Evolutionary conservation across 805 yeast genomes (phyloP).

Genomic region (Sugiyamaella americana): DNA sequence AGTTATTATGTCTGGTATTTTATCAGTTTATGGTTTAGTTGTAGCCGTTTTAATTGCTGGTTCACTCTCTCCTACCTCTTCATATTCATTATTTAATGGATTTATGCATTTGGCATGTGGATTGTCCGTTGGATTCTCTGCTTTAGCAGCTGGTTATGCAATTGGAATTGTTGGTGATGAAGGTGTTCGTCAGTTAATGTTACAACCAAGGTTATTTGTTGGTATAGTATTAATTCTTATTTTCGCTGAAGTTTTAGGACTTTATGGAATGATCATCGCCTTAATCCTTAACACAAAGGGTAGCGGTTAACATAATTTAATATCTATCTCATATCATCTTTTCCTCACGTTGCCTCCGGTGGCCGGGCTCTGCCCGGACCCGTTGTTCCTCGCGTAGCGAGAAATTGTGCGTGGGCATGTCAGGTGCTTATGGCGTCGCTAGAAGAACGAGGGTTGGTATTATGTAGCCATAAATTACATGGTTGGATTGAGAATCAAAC

Average conservation of each 20-base stretch:
- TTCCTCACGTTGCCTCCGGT: not conserved
- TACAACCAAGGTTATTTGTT: constrained; percentile 81
- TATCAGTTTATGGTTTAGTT: constrained; percentile 94
- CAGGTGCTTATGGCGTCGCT: too few relatives aligned
- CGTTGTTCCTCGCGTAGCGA: too few relatives aligned
- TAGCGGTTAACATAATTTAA: constrained; percentile 37
- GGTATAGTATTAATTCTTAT: constrained; percentile 85
- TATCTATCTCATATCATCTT: not conserved
- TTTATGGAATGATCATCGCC: constrained; percentile 93
- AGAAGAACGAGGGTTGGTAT: too few relatives aligned
- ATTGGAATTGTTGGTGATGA: constrained; percentile 92
- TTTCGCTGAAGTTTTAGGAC: constrained; percentile 86
- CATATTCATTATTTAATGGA: constrained; percentile 89
- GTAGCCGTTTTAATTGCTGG: constrained; percentile 90
- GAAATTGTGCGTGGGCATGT: too few relatives aligned
- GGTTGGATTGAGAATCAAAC: too few relatives aligned
- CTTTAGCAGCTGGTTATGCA: constrained; percentile 94
- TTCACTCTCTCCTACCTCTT: constrained; percentile 68
- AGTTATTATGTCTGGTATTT: constrained; percentile 96
- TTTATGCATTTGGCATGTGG: constrained; percentile 98
- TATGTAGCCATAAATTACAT: too few relatives aligned
- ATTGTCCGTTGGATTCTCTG: constrained; percentile 90
- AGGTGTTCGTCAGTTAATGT: constrained; percentile 83
- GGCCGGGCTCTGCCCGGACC: not conserved
- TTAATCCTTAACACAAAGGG: constrained; percentile 88